Percentiles rank a stretch among this genome's conserved stretches.
Conservation (phyloP, 441 rosid species). For the Rhodomyrtus psidioides region DNA sequence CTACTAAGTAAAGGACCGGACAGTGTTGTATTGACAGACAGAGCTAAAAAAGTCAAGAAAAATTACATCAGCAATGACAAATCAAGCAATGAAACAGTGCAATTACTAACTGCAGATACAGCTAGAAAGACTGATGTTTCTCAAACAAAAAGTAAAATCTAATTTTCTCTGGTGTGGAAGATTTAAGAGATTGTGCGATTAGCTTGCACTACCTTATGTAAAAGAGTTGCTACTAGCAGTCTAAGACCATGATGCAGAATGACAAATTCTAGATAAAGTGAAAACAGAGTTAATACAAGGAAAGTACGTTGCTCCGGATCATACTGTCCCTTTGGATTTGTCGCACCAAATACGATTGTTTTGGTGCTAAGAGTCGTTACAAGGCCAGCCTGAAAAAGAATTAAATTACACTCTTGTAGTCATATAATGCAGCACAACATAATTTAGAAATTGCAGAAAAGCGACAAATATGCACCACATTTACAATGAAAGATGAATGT, state of each 20-base stretch:
- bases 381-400: constrained; percentile 76
- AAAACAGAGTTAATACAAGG: not conserved
- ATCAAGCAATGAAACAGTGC: not conserved
- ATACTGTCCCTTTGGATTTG: constrained; percentile 98
- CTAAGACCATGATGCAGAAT: not conserved
- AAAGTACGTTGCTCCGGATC: constrained; percentile 90
- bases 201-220: not conserved
- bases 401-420: not conserved
- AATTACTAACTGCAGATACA: not conserved
- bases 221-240: not conserved
- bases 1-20: constrained; percentile 97
- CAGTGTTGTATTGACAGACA: constrained; percentile 90
- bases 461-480: not conserved
- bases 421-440: not conserved
- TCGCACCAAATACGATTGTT: constrained; percentile 91
- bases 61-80: not conserved
- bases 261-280: not conserved
- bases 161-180: not conserved
- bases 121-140: not conserved
- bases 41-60: constrained; percentile 69
- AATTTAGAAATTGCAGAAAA: not conserved
- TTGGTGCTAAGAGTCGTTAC: constrained; percentile 87
- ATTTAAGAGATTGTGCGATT: not conserved
- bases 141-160: not conserved
- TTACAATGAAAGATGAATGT: not conserved